Evolutionary conservation across 495 filamentous ascomycete genomes (phyloP), one percentile per base, ranked within the genome.

Genomic region (Rhizodiscina lignyota): DNA sequence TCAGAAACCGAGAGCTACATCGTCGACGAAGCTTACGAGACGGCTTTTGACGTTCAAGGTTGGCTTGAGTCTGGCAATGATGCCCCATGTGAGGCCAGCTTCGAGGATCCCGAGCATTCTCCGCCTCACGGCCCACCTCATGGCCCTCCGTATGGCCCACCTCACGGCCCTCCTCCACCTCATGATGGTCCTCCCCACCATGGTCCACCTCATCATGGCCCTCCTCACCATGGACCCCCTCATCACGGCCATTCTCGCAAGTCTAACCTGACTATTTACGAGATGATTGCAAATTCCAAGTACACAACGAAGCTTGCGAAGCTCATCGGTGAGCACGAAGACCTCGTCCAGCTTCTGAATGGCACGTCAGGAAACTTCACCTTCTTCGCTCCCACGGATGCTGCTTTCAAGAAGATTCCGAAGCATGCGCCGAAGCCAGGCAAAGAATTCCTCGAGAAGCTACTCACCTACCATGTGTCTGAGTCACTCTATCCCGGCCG

Each of bases 301-400:
- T 69, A 84, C 58, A 84, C 79, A 16, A 74, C 67, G 22, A 80
- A 72, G 51, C 71, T 93, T 28, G 73, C 76, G 16, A 63, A 73
- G 41, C 61, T 89, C 21, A 64, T 93, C 53, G 65, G 77, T 36
- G 63, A 79, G 38, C 69, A 77, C 52, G 57, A 66, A 4, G 72
- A 86, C 18, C 59, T 94, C 13, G 71, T 83, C 23, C 45, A 71
- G 15, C 48, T 70, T 12, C 70, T 94, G 30, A 79, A 86, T 45
- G 64, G 70, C 43, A 83, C 74, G 6, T 47, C 62, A 17, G 54
- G 64, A 13, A 85, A 89, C 47, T 66, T 75, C 48, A 92, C 85
- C 3, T 51, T 85, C 40, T 89, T 94, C 44, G 77, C 80, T 16
- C 83, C 84, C 2, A 74, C 70, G 2, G 74, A 93, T 53, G 54